phyloP scores from a whole-genome alignment of 2,329 filamentous ascomycete species.

The Fusarium illudens region DNA sequence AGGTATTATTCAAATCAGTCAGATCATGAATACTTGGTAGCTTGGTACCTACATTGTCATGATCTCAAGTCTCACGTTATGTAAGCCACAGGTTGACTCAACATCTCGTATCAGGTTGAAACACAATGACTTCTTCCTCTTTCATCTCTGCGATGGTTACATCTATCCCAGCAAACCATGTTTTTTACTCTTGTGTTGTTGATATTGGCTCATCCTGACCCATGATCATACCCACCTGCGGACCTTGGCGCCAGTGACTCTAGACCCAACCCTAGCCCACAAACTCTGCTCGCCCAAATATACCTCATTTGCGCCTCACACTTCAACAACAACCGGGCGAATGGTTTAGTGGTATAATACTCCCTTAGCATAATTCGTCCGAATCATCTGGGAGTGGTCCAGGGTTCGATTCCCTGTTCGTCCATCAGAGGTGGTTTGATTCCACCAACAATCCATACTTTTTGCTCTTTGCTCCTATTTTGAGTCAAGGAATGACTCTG shows the following conservation, averaged over 20 bases:
- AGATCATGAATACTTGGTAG: neutral
- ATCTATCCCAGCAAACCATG: neutral
- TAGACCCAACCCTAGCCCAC: neutral
- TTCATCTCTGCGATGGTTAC: neutral
- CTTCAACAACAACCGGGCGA: neutral
- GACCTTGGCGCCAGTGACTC: neutral
- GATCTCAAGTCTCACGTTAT: neutral
- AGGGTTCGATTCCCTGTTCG: conserved; percentile 41
- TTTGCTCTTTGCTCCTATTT: neutral
- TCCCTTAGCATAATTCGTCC: conserved; percentile 35
- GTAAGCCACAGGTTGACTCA: neutral
- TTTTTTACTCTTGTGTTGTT: neutral
- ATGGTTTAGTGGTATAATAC: conserved; percentile 5
- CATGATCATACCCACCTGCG: neutral
- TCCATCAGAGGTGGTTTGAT: conserved; percentile 18
- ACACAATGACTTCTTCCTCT: neutral
- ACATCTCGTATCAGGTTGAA: neutral
- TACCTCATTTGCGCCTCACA: neutral
- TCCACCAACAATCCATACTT: neutral
- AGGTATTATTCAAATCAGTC: neutral
- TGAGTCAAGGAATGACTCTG: neutral
- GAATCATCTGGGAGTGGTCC: conserved; percentile 35
- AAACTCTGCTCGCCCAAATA: neutral
- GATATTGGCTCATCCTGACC: neutral
- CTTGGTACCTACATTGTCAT: neutral